Evolutionary conservation across 371 early-diverging fungal species (phyloP), one percentile per base, ranked within the genome.

Genomic region (Circinella umbellata): DNA sequence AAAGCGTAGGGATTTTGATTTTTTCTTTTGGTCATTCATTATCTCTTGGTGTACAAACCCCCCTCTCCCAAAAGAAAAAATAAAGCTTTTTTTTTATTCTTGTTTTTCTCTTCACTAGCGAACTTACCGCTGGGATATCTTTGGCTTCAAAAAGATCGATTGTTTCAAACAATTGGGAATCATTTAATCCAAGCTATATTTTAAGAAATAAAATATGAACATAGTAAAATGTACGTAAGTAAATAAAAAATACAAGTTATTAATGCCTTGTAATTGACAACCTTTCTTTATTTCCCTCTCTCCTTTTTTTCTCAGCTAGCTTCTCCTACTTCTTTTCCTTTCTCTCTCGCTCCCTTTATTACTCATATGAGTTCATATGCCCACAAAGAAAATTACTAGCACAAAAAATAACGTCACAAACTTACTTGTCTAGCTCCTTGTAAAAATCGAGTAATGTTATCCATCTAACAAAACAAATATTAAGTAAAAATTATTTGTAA

Each of bases 81-180:
- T 0, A 51, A 51, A 4, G 7, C 47, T 15, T 9, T 15, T 11
- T 27, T 27, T 27, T 27, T 27, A 27, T 27, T 27, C 2, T 27
- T 27, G 27, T 27, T 27, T 27, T 27, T 27, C 27, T 27, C 27
- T 27, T 27, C 2, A 27, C 27, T 27, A 6, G n/a, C 5, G n/a
- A 51, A 60, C 74, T 69, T 78, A 93, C 92, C 68, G 88, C 89
- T n/a, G 79, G 80, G 87, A 96, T 90, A 77, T 95, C 90, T 72
- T 92, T 95, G 57, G 87, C 93, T 62, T 97, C 96, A 73, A 90
- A 94, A 34, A 97, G 76, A 79, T 97, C 97, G 2, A 92, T 90
- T 1, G 97, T 95, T 73, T 94, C 92, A 76, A 97, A 97, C 62
- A 96, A 75, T 71, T 97, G 95, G 38, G 93, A 85, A 69, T 91